These are phyloP conservation scores for Ophiostoma triangulosporum DNA, from an alignment of 2,329 filamentous ascomycete genomes.

Conservation along the genomic window DNA sequence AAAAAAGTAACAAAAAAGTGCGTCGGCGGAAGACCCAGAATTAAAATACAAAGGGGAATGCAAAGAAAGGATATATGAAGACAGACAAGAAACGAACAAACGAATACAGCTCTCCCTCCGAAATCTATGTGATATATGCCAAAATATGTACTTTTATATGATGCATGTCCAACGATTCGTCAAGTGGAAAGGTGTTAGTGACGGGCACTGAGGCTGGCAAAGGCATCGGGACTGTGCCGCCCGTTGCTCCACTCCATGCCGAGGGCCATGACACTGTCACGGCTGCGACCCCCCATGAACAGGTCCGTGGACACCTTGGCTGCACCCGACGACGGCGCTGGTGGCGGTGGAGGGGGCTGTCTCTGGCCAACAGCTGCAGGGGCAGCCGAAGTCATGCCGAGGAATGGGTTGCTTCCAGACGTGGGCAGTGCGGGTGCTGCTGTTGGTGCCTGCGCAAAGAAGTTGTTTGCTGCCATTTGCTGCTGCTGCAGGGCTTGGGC, in stretches of 20 bases:
- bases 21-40: not conserved
- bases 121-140: not conserved
- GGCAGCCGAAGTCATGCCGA: not conserved
- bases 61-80: slow-evolving; percentile 2
- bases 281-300: slow-evolving; percentile 37
- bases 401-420: not conserved
- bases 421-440: not conserved
- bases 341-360: slow-evolving; percentile 9
- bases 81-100: not conserved
- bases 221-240: slow-evolving; percentile 66
- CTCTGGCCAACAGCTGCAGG: not conserved
- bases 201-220: slow-evolving; percentile 58
- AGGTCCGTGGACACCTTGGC: slow-evolving; percentile 9
- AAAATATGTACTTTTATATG: slow-evolving; percentile 1
- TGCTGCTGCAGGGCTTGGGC: slow-evolving; percentile 8
- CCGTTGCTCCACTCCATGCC: slow-evolving; percentile 55
- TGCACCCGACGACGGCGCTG: slow-evolving; percentile 14
- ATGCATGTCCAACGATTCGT: not conserved
- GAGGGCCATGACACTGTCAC: slow-evolving; percentile 59
- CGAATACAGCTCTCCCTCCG: not conserved
- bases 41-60: not conserved
- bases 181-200: slow-evolving; percentile 21
- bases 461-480: not conserved
- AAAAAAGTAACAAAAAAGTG: no score
- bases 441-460: not conserved